These are phyloP conservation scores for Suillus paluster DNA, from an alignment of 768 basidiomycete genomes.

Conservation along the genomic window DNA sequence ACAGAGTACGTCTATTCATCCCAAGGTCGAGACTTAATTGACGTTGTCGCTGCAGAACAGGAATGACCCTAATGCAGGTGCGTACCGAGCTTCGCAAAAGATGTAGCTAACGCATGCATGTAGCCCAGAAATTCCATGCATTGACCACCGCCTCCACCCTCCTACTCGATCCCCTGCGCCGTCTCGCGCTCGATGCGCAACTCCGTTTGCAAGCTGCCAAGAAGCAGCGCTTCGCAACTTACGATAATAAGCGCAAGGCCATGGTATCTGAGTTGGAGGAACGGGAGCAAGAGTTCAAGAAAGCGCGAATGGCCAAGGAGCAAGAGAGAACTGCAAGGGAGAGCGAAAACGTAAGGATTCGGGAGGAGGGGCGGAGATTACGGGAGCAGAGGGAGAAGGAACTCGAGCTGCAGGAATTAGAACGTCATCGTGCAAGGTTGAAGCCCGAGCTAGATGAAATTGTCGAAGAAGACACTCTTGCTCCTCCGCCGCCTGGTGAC, in stretches of 20 bases:
- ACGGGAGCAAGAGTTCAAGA: slow-evolving; percentile 78
- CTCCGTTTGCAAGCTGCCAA: slow-evolving; percentile 71
- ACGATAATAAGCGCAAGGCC: slow-evolving; percentile 73
- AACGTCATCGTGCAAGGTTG: slow-evolving; percentile 43
- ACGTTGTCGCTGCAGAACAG: slow-evolving; percentile 56
- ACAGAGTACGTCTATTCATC: slow-evolving; percentile 58
- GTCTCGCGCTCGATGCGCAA: slow-evolving; percentile 80
- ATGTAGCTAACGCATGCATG: slow-evolving; percentile 2
- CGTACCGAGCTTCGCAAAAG: slow-evolving; percentile 13
- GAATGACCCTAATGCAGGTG: slow-evolving; percentile 80
- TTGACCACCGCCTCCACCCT: slow-evolving; percentile 82
- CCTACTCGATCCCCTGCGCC: slow-evolving; percentile 77
- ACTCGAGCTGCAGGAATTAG: slow-evolving; percentile 29
- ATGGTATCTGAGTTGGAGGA: slow-evolving; percentile 81
- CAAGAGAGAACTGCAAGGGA: slow-evolving; percentile 57
- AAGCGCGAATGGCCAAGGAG: slow-evolving; percentile 63
- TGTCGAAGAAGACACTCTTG: slow-evolving; percentile 44
- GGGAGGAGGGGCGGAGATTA: slow-evolving; percentile 71
- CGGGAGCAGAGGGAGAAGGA: slow-evolving; percentile 69
- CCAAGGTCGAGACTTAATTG: slow-evolving; percentile 19
- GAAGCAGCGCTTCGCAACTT: slow-evolving; percentile 68
- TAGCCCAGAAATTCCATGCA: slow-evolving; percentile 82
- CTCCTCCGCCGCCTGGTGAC: slow-evolving; percentile 63
- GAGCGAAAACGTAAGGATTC: slow-evolving; percentile 71
- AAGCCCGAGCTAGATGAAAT: slow-evolving; percentile 30